Percentiles rank a stretch among this genome's conserved stretches.
phyloP scores from a whole-genome alignment of 2,329 filamentous ascomycete genomes.

The Dactylellina cionopaga region DNA sequence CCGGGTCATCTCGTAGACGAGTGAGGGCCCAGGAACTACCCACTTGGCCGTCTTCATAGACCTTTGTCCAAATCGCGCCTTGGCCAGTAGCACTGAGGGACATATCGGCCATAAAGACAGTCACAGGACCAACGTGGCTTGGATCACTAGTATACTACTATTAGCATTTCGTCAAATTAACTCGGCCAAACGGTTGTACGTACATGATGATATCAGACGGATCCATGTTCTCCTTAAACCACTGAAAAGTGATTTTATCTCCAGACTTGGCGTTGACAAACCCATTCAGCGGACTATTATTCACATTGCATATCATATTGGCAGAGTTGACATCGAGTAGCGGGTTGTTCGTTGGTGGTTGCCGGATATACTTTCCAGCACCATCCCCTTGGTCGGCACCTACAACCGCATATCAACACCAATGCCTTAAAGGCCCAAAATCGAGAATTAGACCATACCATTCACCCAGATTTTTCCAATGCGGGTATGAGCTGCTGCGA shows the following conservation, averaged over 20 bases:
- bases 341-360: slow-evolving; percentile 20
- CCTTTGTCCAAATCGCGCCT: slow-evolving; percentile 66
- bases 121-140: slow-evolving; percentile 20
- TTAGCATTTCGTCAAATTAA: not conserved
- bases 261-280: slow-evolving; percentile 12
- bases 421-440: not conserved
- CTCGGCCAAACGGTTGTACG: not conserved
- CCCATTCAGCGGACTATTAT: slow-evolving; percentile 9
- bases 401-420: not conserved
- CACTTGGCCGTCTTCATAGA: slow-evolving; percentile 61
- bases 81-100: slow-evolving; percentile 58
- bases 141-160: not conserved
- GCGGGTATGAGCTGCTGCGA: slow-evolving; percentile 4
- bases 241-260: slow-evolving; percentile 15
- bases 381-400: slow-evolving; percentile 28
- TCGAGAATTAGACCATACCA: not conserved
- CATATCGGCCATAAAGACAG: slow-evolving; percentile 22
- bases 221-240: slow-evolving; percentile 14
- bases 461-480: slow-evolving; percentile 27
- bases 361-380: slow-evolving; percentile 19
- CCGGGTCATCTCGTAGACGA: slow-evolving; percentile 56
- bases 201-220: slow-evolving; percentile 25
- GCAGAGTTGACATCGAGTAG: slow-evolving; percentile 9
- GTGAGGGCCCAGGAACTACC: slow-evolving; percentile 61
- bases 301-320: slow-evolving; percentile 24